A percentile compares a stretch with the other conserved stretches of the same genome.
These are phyloP conservation scores for Macrocybe gigantea DNA, from an alignment of 768 basidiomycete genomes.

Conservation along the genomic window DNA sequence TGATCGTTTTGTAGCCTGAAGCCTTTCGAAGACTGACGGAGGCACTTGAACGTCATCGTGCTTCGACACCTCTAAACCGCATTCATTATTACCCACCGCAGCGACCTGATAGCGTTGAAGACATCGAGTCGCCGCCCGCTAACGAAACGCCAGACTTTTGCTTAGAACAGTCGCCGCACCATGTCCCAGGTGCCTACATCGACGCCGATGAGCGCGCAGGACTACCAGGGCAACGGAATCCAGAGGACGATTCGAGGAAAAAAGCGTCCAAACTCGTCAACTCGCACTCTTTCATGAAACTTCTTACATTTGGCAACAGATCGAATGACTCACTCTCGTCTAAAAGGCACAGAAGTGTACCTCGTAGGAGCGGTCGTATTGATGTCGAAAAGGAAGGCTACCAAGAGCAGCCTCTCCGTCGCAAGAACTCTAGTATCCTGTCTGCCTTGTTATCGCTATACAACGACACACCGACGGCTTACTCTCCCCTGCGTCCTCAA, in stretches of 20 bases:
- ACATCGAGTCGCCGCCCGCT: neutral
- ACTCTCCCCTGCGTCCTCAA: too few species aligned
- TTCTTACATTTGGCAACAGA: too few species aligned
- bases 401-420: too few species aligned
- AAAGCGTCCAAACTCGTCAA: constrained; percentile 38
- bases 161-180: constrained; percentile 18
- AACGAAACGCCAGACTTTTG: constrained; percentile 12
- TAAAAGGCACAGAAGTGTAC: too few species aligned
- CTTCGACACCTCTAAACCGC: constrained; percentile 14
- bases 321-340: too few species aligned
- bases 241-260: constrained; percentile 16
- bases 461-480: too few species aligned
- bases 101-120: constrained; percentile 1
- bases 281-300: constrained; percentile 13
- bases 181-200: constrained; percentile 51
- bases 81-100: constrained; percentile 26
- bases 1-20: constrained; percentile 27
- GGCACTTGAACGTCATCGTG: constrained; percentile 47
- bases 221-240: constrained; percentile 33
- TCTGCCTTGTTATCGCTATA: too few species aligned
- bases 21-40: constrained; percentile 38
- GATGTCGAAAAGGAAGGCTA: too few species aligned
- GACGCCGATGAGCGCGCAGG: constrained; percentile 62
- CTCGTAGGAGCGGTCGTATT: too few species aligned
- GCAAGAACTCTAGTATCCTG: too few species aligned